Conservation (phyloP, 169 alveolate species). For the Babesia bigemina region DNA sequence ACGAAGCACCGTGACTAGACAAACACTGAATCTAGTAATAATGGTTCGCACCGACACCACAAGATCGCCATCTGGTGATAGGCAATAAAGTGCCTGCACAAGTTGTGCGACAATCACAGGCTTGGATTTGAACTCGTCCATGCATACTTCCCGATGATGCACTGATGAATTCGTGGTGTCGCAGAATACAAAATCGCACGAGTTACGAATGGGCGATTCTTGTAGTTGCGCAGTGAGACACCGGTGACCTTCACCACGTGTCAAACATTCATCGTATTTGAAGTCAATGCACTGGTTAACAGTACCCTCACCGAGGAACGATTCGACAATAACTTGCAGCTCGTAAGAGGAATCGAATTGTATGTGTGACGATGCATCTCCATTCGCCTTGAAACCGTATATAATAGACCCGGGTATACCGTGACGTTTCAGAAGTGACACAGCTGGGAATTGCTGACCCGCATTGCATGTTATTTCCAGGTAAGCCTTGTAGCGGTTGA, state of each 20-base stretch:
- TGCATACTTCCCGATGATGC: constrained; percentile 42
- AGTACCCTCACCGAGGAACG: constrained; percentile 61
- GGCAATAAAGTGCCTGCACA: constrained; percentile 68
- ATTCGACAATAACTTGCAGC: constrained; percentile 40
- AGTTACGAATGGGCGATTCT: constrained; percentile 33
- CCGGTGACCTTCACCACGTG: constrained; percentile 27
- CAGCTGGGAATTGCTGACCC: constrained; percentile 62
- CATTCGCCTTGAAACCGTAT: constrained; percentile 11
- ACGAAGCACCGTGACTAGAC: constrained; percentile 63
- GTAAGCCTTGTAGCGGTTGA: constrained; percentile 28
- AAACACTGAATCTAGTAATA: constrained; percentile 71
- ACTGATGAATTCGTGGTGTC: constrained; percentile 10
- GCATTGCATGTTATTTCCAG: constrained; percentile 60
- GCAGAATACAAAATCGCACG: constrained; percentile 58
- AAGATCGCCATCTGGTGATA: constrained; percentile 68
- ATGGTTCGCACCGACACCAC: constrained; percentile 61
- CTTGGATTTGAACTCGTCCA: constrained; percentile 42
- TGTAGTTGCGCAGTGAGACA: constrained; percentile 20
- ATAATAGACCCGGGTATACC: constrained; percentile 47
- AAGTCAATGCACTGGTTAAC: constrained; percentile 40
- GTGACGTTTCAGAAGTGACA: constrained; percentile 56
- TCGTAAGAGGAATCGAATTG: constrained; percentile 53
- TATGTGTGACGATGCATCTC: constrained; percentile 3
- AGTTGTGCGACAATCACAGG: constrained; percentile 58
- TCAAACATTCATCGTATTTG: constrained; percentile 38